A percentile compares a stretch with the other conserved stretches of the same genome.
These are phyloP conservation scores for Tylopilus rubrobrunneus DNA, from an alignment of 768 basidiomycete genomes.

Conservation along the genomic window DNA sequence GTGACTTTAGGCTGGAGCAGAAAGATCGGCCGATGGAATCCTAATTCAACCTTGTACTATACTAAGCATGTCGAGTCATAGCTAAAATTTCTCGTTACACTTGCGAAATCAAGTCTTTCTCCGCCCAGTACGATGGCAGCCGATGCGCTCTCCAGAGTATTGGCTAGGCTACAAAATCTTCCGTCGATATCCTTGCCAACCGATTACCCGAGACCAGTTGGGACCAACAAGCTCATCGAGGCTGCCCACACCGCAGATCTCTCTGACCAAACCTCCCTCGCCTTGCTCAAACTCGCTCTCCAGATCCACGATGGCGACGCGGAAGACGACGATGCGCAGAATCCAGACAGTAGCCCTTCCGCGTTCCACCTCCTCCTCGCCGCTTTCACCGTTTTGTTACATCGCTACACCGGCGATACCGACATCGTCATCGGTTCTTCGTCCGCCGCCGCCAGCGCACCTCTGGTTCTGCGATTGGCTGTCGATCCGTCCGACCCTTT, in stretches of 20 bases:
- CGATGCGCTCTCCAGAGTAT: slow-evolving; percentile 46
- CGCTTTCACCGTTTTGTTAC: slow-evolving; percentile 87
- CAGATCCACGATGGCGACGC: slow-evolving; percentile 55
- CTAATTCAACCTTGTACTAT: too few species aligned
- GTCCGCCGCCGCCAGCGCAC: slow-evolving; percentile 67
- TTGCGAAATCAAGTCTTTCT: background rate
- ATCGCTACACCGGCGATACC: slow-evolving; percentile 93
- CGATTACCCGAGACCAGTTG: slow-evolving; percentile 86
- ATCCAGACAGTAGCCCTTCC: slow-evolving; percentile 51
- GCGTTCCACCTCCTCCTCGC: slow-evolving; percentile 89
- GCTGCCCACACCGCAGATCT: slow-evolving; percentile 72
- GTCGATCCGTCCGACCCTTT: slow-evolving; percentile 85
- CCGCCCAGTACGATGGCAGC: slow-evolving; percentile 23
- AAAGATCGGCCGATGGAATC: background rate
- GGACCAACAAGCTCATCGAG: slow-evolving; percentile 75
- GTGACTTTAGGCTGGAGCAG: too few species aligned
- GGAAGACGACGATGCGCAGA: slow-evolving; percentile 46
- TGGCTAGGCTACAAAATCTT: slow-evolving; percentile 68
- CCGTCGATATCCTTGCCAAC: slow-evolving; percentile 92
- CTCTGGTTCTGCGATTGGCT: slow-evolving; percentile 78
- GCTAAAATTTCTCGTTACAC: slow-evolving; percentile 3
- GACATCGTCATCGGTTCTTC: slow-evolving; percentile 91
- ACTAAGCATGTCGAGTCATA: slow-evolving; percentile 1
- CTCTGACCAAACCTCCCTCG: slow-evolving; percentile 68
- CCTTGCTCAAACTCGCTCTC: slow-evolving; percentile 78